Conservation (phyloP, 306 rosid genomes). For the Fagus crenata region DNA sequence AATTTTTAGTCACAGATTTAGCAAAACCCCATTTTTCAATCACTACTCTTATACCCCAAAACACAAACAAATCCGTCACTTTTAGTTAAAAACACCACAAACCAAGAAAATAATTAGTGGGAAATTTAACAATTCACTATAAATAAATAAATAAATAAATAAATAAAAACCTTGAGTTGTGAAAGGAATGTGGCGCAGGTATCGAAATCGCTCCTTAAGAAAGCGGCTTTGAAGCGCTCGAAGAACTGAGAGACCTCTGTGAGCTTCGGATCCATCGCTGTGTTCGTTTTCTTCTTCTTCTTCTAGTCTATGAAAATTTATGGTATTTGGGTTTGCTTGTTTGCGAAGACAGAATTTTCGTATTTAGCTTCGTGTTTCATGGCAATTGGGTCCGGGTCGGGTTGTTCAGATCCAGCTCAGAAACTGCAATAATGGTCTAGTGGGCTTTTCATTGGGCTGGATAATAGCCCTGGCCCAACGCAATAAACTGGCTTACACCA, state of each 20-base stretch:
- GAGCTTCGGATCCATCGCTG: slow-evolving; percentile 75
- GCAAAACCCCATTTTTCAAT: neutral
- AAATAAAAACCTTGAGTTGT: slow-evolving; percentile 66
- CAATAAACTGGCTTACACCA: too few relatives aligned
- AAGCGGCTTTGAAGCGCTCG: slow-evolving; percentile 81
- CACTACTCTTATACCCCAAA: neutral
- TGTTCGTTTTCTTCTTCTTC: slow-evolving; percentile 3
- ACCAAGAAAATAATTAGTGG: neutral
- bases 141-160: too few relatives aligned
- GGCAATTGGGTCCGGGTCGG: neutral
- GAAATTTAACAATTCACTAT: neutral
- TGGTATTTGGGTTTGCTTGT: neutral
- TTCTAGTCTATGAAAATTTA: neutral
- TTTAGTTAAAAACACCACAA: neutral
- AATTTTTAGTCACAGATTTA: neutral
- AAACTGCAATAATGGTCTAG: neutral
- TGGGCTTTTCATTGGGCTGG: neutral
- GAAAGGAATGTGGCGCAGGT: slow-evolving; percentile 52
- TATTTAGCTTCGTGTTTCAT: neutral
- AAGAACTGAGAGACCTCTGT: slow-evolving; percentile 72
- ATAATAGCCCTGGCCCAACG: neutral
- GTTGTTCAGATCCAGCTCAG: neutral
- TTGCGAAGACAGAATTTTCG: neutral
- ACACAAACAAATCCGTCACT: neutral
- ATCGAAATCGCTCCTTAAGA: slow-evolving; percentile 57